Evolutionary conservation across 1,284 basidiomycete species (phyloP).

Genomic region (Tylopilus sp.): DNA sequence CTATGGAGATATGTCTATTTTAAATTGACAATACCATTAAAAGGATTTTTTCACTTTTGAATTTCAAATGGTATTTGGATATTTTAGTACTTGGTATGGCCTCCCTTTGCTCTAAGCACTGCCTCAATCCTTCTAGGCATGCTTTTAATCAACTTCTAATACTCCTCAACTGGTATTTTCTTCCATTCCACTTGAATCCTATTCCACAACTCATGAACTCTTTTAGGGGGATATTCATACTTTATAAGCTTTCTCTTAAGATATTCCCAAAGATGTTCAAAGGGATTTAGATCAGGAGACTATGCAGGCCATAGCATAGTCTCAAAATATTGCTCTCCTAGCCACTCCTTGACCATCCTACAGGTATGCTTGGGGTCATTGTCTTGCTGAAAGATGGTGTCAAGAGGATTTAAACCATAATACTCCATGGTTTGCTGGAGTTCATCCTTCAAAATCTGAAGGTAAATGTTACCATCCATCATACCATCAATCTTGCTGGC

Average conservation of each 20-base stretch:
- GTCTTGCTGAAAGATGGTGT: neutral
- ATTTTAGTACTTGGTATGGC: neutral
- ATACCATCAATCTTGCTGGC: neutral
- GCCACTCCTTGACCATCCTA: neutral
- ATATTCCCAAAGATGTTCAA: neutral
- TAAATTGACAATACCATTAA: neutral
- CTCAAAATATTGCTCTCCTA: neutral
- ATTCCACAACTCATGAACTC: neutral
- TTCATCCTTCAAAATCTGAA: neutral
- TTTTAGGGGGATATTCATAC: neutral
- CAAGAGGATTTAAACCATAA: neutral
- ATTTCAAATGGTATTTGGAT: neutral
- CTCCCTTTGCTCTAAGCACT: neutral
- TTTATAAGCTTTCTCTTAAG: neutral
- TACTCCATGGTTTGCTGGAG: neutral
- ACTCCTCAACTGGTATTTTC: neutral
- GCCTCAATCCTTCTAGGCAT: neutral
- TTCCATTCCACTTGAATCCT: neutral
- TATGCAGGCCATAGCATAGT: neutral
- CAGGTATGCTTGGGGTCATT: too few relatives aligned
- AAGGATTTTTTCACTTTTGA: neutral
- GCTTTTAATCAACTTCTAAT: neutral
- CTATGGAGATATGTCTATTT: neutral
- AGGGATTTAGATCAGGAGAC: neutral
- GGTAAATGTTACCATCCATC: too few relatives aligned